Conservation (phyloP, 176 grass and related monocot genomes). For the Oryza nivara region DNA sequence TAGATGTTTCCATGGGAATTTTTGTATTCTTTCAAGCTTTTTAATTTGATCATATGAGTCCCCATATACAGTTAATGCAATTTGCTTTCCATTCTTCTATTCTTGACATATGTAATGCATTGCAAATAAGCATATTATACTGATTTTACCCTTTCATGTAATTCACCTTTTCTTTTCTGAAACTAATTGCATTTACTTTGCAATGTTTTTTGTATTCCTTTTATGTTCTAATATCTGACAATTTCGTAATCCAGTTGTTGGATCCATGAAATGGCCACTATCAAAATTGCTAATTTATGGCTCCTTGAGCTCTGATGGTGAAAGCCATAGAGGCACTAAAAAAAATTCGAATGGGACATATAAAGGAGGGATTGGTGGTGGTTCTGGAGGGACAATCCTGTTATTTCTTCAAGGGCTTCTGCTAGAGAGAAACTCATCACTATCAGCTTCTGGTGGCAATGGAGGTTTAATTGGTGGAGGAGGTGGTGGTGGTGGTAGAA, state of each 20-base stretch:
- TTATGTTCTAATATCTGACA: conserved; percentile 13
- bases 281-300: conserved; percentile 73
- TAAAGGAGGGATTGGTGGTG: conserved; percentile 87
- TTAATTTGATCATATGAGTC: conserved; percentile 7
- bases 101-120: conserved; percentile 21
- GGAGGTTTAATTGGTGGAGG: conserved; percentile 84
- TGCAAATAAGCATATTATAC: conserved; percentile 3
- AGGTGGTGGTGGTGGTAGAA: conserved; percentile 84
- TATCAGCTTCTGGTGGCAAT: conserved; percentile 79
- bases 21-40: conserved; percentile 7
- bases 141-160: conserved; percentile 1
- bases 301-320: conserved; percentile 70
- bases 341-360: conserved; percentile 58
- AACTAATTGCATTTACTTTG: conserved; percentile 30
- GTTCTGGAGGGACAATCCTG: conserved; percentile 91
- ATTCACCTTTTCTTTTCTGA: conserved; percentile 8
- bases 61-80: background rate
- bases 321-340: conserved; percentile 53
- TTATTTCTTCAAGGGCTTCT: conserved; percentile 82
- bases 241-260: conserved; percentile 69
- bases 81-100: background rate
- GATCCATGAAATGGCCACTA: conserved; percentile 98
- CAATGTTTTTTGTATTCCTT: conserved; percentile 14
- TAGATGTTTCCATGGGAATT: background rate
- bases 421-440: conserved; percentile 75